Evolutionary conservation across 108 stramenopile species (phyloP), one percentile per base, ranked within the genome.

Genomic region (Skeletonema tropicum): DNA sequence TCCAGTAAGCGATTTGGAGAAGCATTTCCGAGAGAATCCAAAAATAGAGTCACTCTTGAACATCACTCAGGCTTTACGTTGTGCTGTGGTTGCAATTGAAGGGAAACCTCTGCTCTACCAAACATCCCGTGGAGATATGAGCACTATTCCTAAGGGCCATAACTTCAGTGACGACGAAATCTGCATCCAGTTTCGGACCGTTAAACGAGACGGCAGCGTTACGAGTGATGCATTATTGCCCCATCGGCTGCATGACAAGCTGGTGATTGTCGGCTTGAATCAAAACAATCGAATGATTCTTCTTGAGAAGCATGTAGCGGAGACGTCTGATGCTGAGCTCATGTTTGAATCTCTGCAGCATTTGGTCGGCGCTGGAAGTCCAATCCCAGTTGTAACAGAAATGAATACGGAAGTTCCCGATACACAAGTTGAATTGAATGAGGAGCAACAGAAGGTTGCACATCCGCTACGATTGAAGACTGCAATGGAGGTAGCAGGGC

Each of bases 401-500:
- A 57, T 83, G 14, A 23, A 63, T 3, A 49, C 70, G 57, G 78
- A 60, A 15, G 23, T 69, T 6, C 78, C 82, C 36, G 26, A 42
- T 13, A 80, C 70, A 17, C 70, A 80, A 8, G 7, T 19, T 55
- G 74, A 65, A 0, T 41, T 86, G 29, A 86, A 86, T 60, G 68
- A 75, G 2, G 35, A 83, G 59, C 85, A 86, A 57, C 72, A 62
- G 23, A 66, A 72, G 23, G 82, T 86, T 26, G 82, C 85, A 10
- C 78, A 86, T 58, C 85, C 85, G 25, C 42, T 83, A 12, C 17
- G 12, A 9, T 39, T 86, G 23, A 79, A 71, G 48, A 86, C 82
- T 49, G 85, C 85, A 30, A 80, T 75, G 68, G 85, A 86, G 68
- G 85, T 86, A 26, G 85, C 85, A 21, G 85, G 85, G 4, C 85